Conservation (phyloP, 352 stramenopile genomes). For the Lagenidium sp. region DNA sequence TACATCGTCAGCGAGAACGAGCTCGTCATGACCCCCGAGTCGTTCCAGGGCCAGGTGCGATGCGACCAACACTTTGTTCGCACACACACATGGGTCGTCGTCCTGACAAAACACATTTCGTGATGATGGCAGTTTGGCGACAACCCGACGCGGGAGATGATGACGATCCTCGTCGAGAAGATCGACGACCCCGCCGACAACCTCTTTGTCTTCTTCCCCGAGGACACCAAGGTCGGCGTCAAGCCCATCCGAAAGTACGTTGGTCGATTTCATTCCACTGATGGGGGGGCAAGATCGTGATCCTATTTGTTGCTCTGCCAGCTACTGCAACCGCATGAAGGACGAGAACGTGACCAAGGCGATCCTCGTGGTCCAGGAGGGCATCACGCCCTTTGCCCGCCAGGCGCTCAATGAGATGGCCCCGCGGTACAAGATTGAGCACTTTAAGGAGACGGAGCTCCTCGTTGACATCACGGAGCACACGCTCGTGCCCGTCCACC, state of each 20-base stretch:
- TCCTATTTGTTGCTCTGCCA: too few species aligned
- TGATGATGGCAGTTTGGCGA: slow-evolving; percentile 74
- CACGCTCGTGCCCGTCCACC: slow-evolving; percentile 98
- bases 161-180: slow-evolving; percentile 95
- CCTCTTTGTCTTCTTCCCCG: slow-evolving; percentile 99
- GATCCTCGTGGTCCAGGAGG: slow-evolving; percentile 95
- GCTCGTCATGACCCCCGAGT: slow-evolving; percentile 92
- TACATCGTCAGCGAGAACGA: slow-evolving; percentile 98
- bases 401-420: slow-evolving; percentile 95
- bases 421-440: slow-evolving; percentile 89
- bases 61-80: too few species aligned
- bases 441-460: slow-evolving; percentile 99
- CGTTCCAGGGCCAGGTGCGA: slow-evolving; percentile 84
- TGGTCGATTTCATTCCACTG: slow-evolving; percentile 22
- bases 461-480: slow-evolving; percentile 99
- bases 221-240: slow-evolving; percentile 98
- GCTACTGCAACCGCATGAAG: slow-evolving; percentile 95
- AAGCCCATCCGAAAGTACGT: slow-evolving; percentile 94
- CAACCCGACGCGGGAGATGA: slow-evolving; percentile 91
- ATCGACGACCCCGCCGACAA: slow-evolving; percentile 91
- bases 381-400: slow-evolving; percentile 97
- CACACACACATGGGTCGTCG: too few species aligned
- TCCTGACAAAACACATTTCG: too few species aligned
- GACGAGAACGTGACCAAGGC: slow-evolving; percentile 95
- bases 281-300: too few species aligned